Conservation (phyloP, 2,329 filamentous ascomycete genomes). For the Aspergillus caelatus region DNA sequence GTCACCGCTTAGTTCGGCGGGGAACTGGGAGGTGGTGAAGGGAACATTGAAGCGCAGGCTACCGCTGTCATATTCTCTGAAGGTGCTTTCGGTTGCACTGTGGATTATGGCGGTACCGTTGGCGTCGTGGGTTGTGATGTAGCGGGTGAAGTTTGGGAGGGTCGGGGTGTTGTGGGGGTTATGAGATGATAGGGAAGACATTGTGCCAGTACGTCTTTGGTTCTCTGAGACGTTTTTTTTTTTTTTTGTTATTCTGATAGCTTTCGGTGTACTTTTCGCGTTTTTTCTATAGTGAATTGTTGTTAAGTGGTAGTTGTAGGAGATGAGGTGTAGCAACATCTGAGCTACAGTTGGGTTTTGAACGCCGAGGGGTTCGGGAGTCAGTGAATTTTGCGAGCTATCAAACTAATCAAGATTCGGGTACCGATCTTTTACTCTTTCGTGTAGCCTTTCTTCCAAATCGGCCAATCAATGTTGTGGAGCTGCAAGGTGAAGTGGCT, state of each 20-base stretch:
- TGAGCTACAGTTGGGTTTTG: neutral
- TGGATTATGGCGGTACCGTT: constrained; percentile 42
- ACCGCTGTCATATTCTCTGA: constrained; percentile 30
- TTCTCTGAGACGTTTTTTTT: neutral
- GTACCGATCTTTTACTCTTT: neutral
- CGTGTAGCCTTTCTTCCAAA: neutral
- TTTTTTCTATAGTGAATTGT: neutral
- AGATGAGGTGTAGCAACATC: neutral
- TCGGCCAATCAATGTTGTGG: neutral
- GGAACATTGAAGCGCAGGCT: constrained; percentile 44
- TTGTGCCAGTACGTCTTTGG: neutral
- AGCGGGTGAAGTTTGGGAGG: constrained; percentile 31
- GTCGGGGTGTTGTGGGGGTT: constrained; percentile 19
- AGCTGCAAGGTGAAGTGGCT: neutral
- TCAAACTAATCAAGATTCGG: neutral
- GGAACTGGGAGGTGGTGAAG: constrained; percentile 45
- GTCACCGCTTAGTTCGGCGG: constrained; percentile 38
- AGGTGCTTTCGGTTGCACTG: constrained; percentile 31
- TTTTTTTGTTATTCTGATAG: neutral
- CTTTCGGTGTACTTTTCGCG: too few relatives aligned
- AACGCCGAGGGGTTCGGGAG: neutral
- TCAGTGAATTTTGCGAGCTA: neutral
- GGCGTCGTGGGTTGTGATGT: constrained; percentile 43
- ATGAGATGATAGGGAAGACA: neutral
- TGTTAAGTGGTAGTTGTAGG: neutral